Percentiles rank a stretch among this genome's conserved stretches.
These are phyloP conservation scores for Talaromyces thailandensis DNA, from an alignment of 495 filamentous ascomycete species.

Conservation along the genomic window DNA sequence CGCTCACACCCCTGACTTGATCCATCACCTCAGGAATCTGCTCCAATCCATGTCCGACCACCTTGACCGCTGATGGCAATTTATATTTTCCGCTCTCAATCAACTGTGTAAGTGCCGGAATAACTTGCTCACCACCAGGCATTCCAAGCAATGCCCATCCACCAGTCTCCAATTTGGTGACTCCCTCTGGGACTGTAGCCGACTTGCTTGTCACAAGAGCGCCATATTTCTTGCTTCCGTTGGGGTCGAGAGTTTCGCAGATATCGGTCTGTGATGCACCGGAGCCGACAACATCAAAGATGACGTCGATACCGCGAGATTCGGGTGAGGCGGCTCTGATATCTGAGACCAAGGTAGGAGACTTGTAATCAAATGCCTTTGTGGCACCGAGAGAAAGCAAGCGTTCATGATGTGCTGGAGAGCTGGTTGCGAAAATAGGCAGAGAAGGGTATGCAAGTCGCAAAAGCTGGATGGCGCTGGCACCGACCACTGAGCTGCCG, in stretches of 20 bases:
- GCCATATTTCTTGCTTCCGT: slow-evolving; percentile 25
- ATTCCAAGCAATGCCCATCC: slow-evolving; percentile 1
- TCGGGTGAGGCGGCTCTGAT: slow-evolving; percentile 20
- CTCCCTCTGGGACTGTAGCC: slow-evolving; percentile 3
- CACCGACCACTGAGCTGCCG: slow-evolving; percentile 31
- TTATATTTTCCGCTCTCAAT: slow-evolving; percentile 4
- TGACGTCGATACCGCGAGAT: slow-evolving; percentile 28
- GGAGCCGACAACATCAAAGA: slow-evolving; percentile 28
- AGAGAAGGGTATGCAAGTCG: slow-evolving; percentile 22
- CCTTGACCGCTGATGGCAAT: neutral
- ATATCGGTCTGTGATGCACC: slow-evolving; percentile 12
- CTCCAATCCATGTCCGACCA: neutral
- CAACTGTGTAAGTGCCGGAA: slow-evolving; percentile 2
- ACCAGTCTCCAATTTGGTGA: neutral
- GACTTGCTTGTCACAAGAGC: slow-evolving; percentile 20
- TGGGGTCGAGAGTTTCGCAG: slow-evolving; percentile 12
- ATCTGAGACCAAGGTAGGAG: slow-evolving; percentile 10
- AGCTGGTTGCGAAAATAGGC: slow-evolving; percentile 31
- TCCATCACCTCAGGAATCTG: slow-evolving; percentile 2
- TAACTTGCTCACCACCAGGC: slow-evolving; percentile 1
- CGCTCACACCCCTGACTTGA: slow-evolving; percentile 4
- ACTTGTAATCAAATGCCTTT: slow-evolving; percentile 19
- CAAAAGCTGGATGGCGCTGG: slow-evolving; percentile 30
- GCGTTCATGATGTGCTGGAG: slow-evolving; percentile 19
- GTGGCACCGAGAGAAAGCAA: slow-evolving; percentile 23